Evolutionary conservation across 2,329 filamentous ascomycete genomes (phyloP).

Genomic region (Calonectria montana): DNA sequence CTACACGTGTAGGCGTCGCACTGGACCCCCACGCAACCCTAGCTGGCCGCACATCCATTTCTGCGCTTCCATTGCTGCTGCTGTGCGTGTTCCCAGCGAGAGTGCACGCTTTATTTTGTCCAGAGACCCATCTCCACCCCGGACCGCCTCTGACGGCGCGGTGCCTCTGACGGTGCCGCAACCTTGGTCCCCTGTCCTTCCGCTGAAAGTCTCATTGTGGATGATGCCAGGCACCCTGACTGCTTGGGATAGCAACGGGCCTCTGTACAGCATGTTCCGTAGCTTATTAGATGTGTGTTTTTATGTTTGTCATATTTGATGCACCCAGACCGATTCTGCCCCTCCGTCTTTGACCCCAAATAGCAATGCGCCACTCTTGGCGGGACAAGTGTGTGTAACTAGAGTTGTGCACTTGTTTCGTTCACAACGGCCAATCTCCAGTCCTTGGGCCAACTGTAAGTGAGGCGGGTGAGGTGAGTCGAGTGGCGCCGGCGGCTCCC

Average conservation of each 20-base stretch:
- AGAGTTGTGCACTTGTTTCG: neutral
- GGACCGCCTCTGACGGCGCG: conserved; percentile 7
- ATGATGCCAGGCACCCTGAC: neutral
- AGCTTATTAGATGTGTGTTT: too few relatives aligned
- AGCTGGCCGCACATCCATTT: neutral
- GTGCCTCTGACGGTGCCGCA: conserved; percentile 15
- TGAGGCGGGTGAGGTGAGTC: neutral
- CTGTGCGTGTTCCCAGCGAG: neutral
- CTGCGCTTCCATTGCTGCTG: neutral
- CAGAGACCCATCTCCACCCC: neutral
- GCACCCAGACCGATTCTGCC: neutral
- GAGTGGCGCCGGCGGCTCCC: conserved; percentile 21
- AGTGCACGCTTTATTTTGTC: conserved; percentile 23
- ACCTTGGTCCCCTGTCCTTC: neutral
- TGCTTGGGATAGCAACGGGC: neutral
- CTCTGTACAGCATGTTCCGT: neutral
- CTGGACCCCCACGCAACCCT: conserved; percentile 8
- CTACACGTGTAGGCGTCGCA: conserved; percentile 17
- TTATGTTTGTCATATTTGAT: neutral
- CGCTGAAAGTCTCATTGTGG: neutral
- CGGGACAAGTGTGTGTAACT: neutral
- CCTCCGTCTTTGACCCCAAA: neutral
- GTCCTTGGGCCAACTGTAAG: neutral
- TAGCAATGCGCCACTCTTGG: neutral
- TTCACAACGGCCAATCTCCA: neutral